These are phyloP conservation scores for Aspergillus ustus DNA, from an alignment of 2,329 filamentous ascomycete genomes.

Conservation along the genomic window DNA sequence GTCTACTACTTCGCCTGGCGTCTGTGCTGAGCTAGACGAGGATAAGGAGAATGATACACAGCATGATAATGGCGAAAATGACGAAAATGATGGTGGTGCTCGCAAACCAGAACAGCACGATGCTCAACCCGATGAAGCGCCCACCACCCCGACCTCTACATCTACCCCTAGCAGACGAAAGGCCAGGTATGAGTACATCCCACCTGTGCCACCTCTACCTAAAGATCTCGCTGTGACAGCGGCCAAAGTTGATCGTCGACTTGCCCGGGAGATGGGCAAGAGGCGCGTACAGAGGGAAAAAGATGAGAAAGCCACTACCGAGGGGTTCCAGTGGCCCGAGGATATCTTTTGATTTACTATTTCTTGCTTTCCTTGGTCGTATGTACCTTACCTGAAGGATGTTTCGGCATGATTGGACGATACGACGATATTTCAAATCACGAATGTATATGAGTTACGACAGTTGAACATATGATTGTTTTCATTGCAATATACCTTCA, in stretches of 20 bases:
- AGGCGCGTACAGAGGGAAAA: slow-evolving; percentile 14
- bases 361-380: neutral
- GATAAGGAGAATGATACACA: slow-evolving; percentile 24
- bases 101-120: slow-evolving; percentile 11
- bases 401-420: neutral
- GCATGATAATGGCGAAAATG: neutral
- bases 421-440: slow-evolving; percentile 1
- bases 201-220: slow-evolving; percentile 47
- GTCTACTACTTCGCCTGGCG: slow-evolving; percentile 16
- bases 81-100: neutral
- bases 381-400: neutral
- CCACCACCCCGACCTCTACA: slow-evolving; percentile 21
- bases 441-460: slow-evolving; percentile 12
- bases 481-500: neutral
- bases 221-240: slow-evolving; percentile 37
- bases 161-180: slow-evolving; percentile 23
- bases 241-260: slow-evolving; percentile 31
- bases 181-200: slow-evolving; percentile 38
- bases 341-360: slow-evolving; percentile 44
- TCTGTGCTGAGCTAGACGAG: slow-evolving; percentile 5
- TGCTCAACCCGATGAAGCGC: slow-evolving; percentile 23
- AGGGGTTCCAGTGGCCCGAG: slow-evolving; percentile 50
- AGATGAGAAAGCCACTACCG: slow-evolving; percentile 1
- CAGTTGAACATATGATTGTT: neutral
- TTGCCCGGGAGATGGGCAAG: slow-evolving; percentile 30